Percentiles rank a stretch among this genome's conserved stretches.
phyloP scores from a whole-genome alignment of 2,329 filamentous ascomycete species.

The Fonsecaea erecta region DNA sequence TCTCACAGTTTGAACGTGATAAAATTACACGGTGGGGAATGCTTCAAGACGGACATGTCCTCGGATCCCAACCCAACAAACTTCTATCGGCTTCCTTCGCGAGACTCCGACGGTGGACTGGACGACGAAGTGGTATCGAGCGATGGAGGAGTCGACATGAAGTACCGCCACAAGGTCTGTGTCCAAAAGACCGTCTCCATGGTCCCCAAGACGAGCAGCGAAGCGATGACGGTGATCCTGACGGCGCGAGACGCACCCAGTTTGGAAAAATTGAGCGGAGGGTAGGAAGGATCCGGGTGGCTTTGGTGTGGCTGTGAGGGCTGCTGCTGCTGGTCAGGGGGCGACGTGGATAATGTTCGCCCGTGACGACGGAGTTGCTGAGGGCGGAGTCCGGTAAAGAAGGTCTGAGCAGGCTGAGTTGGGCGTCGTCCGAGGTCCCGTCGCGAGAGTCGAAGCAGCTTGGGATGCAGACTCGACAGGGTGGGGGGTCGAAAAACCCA shows the following conservation, averaged over 20 bases:
- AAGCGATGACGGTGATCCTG: conserved; percentile 35
- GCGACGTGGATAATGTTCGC: background rate
- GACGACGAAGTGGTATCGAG: background rate
- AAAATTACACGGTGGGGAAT: background rate
- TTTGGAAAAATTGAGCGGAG: conserved; percentile 24
- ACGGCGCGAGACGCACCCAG: conserved; percentile 36
- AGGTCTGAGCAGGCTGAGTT: background rate
- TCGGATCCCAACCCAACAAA: background rate
- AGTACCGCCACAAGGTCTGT: conserved; percentile 34
- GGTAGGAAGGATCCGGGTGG: background rate
- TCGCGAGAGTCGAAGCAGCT: background rate
- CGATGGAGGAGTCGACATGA: background rate
- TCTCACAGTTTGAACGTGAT: background rate
- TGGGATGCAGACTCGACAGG: background rate
- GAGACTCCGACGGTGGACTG: background rate
- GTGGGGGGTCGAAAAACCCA: background rate
- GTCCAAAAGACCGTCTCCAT: conserved; percentile 38
- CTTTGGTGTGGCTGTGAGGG: background rate
- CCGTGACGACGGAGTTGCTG: too few species aligned
- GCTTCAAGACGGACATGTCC: background rate
- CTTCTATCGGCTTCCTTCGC: background rate
- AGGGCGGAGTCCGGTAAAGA: background rate
- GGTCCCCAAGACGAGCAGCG: conserved; percentile 34
- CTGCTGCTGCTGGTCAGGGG: background rate
- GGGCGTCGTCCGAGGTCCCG: background rate